Conservation (phyloP, 257 asterid genomes). For the Thymus mandschuricus region DNA sequence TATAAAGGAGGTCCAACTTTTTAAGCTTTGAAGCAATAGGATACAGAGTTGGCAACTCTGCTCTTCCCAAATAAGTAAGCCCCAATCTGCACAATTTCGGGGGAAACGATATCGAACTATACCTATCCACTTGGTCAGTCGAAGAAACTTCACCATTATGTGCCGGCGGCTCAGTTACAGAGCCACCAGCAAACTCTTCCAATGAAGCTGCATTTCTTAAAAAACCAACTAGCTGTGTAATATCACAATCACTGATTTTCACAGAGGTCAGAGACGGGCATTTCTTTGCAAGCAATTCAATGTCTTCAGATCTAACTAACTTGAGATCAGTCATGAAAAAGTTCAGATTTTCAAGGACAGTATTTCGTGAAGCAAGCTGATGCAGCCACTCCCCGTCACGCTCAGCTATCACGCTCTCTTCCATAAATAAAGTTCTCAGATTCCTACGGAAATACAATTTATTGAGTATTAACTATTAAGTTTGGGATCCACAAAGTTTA, state of each 20-base stretch:
- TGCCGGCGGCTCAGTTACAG: slow-evolving; percentile 40
- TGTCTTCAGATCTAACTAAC: slow-evolving; percentile 44
- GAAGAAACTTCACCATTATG: slow-evolving; percentile 39
- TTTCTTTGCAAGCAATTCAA: slow-evolving; percentile 51
- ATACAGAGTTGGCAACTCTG: slow-evolving; percentile 55
- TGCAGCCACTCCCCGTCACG: slow-evolving; percentile 64
- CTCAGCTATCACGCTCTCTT: slow-evolving; percentile 54
- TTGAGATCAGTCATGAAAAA: slow-evolving; percentile 55
- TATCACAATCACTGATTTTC: slow-evolving; percentile 59
- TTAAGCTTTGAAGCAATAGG: slow-evolving; percentile 52
- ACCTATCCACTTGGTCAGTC: slow-evolving; percentile 40
- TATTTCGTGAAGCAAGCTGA: slow-evolving; percentile 54
- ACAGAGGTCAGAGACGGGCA: slow-evolving; percentile 50
- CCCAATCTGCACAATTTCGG: slow-evolving; percentile 50
- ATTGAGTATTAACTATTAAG: slow-evolving; percentile 13
- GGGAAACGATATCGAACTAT: slow-evolving; percentile 40
- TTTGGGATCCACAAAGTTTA: background rate
- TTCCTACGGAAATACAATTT: slow-evolving; percentile 37
- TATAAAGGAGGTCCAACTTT: slow-evolving; percentile 58
- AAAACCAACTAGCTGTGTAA: slow-evolving; percentile 45
- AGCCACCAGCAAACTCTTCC: slow-evolving; percentile 69
- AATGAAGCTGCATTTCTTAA: slow-evolving; percentile 49
- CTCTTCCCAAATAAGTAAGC: slow-evolving; percentile 48
- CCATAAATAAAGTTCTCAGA: slow-evolving; percentile 45
- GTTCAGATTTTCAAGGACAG: slow-evolving; percentile 52